A percentile compares a stretch with the other conserved stretches of the same genome.
Conservation (phyloP, 352 stramenopile genomes). For the Phytopythium aichiense region DNA sequence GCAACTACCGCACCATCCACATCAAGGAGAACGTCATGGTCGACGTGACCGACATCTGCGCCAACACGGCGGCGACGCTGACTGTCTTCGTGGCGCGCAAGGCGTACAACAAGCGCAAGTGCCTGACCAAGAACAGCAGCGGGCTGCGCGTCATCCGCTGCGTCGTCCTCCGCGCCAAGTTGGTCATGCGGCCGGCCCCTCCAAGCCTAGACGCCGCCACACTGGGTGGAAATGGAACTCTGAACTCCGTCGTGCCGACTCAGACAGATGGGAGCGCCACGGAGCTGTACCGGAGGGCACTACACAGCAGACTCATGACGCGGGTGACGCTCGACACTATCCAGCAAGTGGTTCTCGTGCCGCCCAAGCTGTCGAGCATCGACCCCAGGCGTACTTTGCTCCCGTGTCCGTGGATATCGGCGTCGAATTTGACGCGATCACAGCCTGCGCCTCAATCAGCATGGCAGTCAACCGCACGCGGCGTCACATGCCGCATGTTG, state of each 20-base stretch:
- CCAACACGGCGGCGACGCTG: constrained; percentile 34
- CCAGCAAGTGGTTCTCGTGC: background rate
- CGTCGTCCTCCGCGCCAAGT: constrained; percentile 24
- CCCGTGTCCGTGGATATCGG: background rate
- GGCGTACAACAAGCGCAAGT: constrained; percentile 25
- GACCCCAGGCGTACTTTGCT: background rate
- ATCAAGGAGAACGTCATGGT: constrained; percentile 18
- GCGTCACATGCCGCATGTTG: background rate
- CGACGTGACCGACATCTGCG: constrained; percentile 32
- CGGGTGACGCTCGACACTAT: background rate
- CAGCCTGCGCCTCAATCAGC: background rate
- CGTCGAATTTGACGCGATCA: background rate
- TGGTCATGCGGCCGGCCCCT: constrained; percentile 17
- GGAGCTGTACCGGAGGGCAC: background rate
- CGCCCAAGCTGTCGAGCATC: background rate
- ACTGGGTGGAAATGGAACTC: background rate
- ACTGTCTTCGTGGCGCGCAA: constrained; percentile 28
- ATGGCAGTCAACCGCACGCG: background rate
- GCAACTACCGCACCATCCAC: constrained; percentile 13
- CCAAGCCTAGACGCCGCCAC: background rate
- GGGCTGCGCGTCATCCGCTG: constrained; percentile 29
- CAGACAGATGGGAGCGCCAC: background rate
- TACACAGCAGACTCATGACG: background rate
- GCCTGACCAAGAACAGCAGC: constrained; percentile 18
- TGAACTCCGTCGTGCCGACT: background rate